A percentile compares a stretch with the other conserved stretches of the same genome.
These are phyloP conservation scores for Dothideomycetes sp. DNA, from an alignment of 2,329 filamentous ascomycete species.

Conservation along the genomic window DNA sequence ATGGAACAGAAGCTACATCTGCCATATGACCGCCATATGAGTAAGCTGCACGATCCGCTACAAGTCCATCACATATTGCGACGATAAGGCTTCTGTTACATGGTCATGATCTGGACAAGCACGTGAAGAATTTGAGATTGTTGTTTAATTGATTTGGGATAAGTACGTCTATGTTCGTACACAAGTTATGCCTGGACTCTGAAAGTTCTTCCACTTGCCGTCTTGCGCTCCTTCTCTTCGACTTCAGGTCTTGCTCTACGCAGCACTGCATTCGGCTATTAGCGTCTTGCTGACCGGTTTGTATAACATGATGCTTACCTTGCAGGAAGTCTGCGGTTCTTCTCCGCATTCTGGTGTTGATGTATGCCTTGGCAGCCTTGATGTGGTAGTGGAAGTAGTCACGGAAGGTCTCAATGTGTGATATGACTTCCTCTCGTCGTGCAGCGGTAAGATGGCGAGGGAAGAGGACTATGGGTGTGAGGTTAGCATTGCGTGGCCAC, in stretches of 20 bases:
- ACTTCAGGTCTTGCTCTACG: constrained; percentile 89
- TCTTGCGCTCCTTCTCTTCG: constrained; percentile 97
- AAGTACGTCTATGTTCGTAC: too few species aligned
- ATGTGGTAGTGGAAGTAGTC: constrained; percentile 99
- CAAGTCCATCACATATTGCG: too few species aligned
- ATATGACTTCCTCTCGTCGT: constrained; percentile 88
- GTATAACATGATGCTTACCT: constrained; percentile 44
- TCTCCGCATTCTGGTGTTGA: constrained; percentile 95
- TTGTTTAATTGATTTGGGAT: too few species aligned
- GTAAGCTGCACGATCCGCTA: too few species aligned
- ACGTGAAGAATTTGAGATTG: too few species aligned
- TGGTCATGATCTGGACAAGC: too few species aligned
- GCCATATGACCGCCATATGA: too few species aligned
- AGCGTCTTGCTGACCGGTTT: too few species aligned
- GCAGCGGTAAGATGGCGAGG: constrained; percentile 86
- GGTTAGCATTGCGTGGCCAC: too few species aligned
- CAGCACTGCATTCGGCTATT: too few species aligned
- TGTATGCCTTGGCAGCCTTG: constrained; percentile 98
- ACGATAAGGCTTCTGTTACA: too few species aligned
- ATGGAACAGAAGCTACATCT: too few species aligned
- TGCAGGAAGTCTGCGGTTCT: constrained; percentile 97
- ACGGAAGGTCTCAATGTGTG: constrained; percentile 98
- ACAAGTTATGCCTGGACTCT: constrained; percentile 40
- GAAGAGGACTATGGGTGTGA: constrained; percentile 71
- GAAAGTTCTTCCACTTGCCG: constrained; percentile 91